Percentiles rank a stretch among this genome's conserved stretches.
These are phyloP conservation scores for Brassica rapa DNA, from an alignment of 345 rosid genomes.

Conservation along the genomic window DNA sequence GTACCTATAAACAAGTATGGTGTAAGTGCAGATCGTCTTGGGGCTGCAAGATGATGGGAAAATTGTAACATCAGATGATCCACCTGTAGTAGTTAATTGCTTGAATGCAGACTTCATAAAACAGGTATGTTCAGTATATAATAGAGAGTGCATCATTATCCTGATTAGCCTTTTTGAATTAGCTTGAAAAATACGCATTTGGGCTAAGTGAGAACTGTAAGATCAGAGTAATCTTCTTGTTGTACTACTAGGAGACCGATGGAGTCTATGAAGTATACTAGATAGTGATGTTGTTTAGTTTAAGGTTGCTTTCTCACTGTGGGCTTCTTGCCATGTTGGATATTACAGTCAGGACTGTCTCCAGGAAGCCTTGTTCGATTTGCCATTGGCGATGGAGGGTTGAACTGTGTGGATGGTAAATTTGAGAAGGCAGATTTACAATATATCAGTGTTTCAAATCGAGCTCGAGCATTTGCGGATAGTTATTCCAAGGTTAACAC, in stretches of 20 bases:
- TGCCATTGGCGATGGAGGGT: constrained; percentile 70
- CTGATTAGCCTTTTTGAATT: not conserved
- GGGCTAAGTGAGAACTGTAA: not conserved
- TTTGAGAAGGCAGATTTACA: constrained; percentile 78
- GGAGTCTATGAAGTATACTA: not conserved
- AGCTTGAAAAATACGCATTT: constrained; percentile 5
- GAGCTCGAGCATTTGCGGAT: constrained; percentile 87
- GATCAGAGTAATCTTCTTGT: not conserved
- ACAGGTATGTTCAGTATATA: constrained; percentile 47
- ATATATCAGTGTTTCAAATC: constrained; percentile 64
- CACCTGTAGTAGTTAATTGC: constrained; percentile 70
- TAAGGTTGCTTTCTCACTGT: constrained; percentile 6
- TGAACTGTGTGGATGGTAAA: constrained; percentile 76
- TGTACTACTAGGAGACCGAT: not conserved
- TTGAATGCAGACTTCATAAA: constrained; percentile 62
- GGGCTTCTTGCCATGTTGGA: constrained; percentile 9
- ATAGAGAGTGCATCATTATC: too few species aligned
- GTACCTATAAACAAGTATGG: too few species aligned
- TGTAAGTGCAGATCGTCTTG: constrained; percentile 64
- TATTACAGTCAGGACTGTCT: constrained; percentile 58
- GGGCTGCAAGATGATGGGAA: constrained; percentile 84
- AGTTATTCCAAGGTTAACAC: constrained; percentile 83
- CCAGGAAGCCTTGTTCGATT: constrained; percentile 72
- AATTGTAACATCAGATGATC: constrained; percentile 84
- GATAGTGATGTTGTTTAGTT: not conserved